Evolutionary conservation across 768 basidiomycete species (phyloP).

Genomic region (Lentinula raphanica): DNA sequence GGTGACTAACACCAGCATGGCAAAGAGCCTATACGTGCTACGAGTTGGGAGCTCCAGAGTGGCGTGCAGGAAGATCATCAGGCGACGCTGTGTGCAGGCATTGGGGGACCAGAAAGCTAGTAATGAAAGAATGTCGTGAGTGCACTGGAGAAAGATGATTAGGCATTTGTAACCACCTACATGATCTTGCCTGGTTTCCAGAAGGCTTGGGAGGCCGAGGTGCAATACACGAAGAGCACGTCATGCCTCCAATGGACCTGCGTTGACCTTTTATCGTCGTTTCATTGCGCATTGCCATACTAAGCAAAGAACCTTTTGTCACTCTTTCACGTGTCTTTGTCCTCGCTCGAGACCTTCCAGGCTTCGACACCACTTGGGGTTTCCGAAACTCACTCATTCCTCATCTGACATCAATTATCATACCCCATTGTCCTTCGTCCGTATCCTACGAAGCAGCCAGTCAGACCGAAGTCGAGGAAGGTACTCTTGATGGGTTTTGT

Average conservation of each 20-base stretch:
- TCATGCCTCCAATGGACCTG: neutral
- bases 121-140: neutral
- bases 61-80: neutral
- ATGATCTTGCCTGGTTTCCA: neutral
- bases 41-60: neutral
- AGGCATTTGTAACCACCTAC: neutral
- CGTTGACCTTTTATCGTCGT: neutral
- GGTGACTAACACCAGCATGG: neutral
- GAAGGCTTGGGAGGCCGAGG: neutral
- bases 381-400: neutral
- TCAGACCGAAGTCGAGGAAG: neutral
- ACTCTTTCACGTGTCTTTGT: neutral
- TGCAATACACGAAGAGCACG: no score
- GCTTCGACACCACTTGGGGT: neutral
- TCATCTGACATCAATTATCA: neutral
- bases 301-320: neutral
- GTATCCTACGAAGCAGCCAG: neutral
- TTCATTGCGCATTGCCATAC: neutral
- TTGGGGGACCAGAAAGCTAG: constrained; percentile 12
- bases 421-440: neutral
- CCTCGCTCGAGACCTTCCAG: neutral
- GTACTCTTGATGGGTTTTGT: neutral
- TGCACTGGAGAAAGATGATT: neutral
- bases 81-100: neutral
- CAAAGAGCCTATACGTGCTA: neutral